Conservation (phyloP, 139 green algal species). For the Micractinium conductrix region DNA sequence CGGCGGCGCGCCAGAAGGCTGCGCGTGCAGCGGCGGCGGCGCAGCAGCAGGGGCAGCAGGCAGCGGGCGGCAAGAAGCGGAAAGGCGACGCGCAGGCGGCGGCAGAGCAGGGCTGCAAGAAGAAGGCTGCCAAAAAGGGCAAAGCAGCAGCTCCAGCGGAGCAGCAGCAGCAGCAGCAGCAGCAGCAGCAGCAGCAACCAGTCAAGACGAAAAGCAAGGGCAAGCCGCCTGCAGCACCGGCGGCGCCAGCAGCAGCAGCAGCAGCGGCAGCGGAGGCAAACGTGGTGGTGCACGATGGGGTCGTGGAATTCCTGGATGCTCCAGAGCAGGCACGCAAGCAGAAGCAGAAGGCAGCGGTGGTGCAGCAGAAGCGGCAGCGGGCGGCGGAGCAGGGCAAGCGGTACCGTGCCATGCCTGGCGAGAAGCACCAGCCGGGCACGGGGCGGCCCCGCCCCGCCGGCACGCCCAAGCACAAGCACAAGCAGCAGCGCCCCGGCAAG, state of each 20-base stretch:
- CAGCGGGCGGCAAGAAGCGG: background rate
- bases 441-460: background rate
- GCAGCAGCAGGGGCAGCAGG: slow-evolving; percentile 8
- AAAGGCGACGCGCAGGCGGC: background rate
- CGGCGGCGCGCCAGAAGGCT: slow-evolving; percentile 8
- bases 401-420: background rate
- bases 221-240: background rate
- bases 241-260: background rate
- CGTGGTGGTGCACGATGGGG: slow-evolving; percentile 26
- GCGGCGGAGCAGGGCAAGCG: slow-evolving; percentile 14
- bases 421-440: background rate
- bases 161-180: background rate
- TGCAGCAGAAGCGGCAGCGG: background rate
- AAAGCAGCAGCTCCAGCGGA: background rate
- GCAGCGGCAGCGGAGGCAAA: background rate
- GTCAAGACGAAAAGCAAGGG: background rate
- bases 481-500: background rate
- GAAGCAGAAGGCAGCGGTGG: slow-evolving; percentile 16
- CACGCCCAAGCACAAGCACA: background rate
- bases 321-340: background rate
- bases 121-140: background rate
- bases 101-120: background rate
- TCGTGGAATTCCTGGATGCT: slow-evolving; percentile 31
- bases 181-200: slow-evolving; percentile 6
- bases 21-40: background rate